phyloP scores from a whole-genome alignment of 805 yeast genomes.

The Zygosaccharomyces rouxii region DNA sequence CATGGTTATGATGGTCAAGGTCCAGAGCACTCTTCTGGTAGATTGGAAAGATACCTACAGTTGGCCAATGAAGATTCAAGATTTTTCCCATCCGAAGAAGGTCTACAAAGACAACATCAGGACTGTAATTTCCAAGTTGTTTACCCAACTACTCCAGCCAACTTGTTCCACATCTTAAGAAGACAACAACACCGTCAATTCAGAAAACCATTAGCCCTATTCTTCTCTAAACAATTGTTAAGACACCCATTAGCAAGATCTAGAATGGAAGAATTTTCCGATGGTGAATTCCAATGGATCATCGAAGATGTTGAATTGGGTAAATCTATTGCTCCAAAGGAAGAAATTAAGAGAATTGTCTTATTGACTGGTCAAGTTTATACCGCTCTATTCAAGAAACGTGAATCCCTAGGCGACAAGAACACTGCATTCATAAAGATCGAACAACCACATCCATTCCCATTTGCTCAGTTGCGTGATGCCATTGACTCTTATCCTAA shows the following conservation, averaged over 20 bases:
- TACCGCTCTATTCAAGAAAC: slow-evolving; percentile 86
- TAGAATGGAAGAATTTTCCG: slow-evolving; percentile 74
- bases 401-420: slow-evolving; percentile 70
- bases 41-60: slow-evolving; percentile 95
- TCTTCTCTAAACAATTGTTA: slow-evolving; percentile 89
- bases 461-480: slow-evolving; percentile 89
- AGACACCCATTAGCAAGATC: slow-evolving; percentile 98
- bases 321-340: slow-evolving; percentile 67
- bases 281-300: slow-evolving; percentile 91
- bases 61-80: slow-evolving; percentile 95
- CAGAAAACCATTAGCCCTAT: slow-evolving; percentile 81
- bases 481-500: slow-evolving; percentile 74
- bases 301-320: slow-evolving; percentile 90
- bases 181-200: slow-evolving; percentile 99
- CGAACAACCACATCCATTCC: slow-evolving; percentile 99
- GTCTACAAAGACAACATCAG: slow-evolving; percentile 95
- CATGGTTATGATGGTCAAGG: slow-evolving; percentile 99
- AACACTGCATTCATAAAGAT: slow-evolving; percentile 83
- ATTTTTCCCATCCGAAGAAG: slow-evolving; percentile 82
- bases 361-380: slow-evolving; percentile 90
- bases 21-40: slow-evolving; percentile 98
- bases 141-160: slow-evolving; percentile 97
- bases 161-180: slow-evolving; percentile 92
- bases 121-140: slow-evolving; percentile 97
- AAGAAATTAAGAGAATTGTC: slow-evolving; percentile 82